A percentile compares a stretch with the other conserved stretches of the same genome.
Evolutionary conservation across 2,329 filamentous ascomycete species (phyloP).

Genomic region (Lasiodiplodia sp.): DNA sequence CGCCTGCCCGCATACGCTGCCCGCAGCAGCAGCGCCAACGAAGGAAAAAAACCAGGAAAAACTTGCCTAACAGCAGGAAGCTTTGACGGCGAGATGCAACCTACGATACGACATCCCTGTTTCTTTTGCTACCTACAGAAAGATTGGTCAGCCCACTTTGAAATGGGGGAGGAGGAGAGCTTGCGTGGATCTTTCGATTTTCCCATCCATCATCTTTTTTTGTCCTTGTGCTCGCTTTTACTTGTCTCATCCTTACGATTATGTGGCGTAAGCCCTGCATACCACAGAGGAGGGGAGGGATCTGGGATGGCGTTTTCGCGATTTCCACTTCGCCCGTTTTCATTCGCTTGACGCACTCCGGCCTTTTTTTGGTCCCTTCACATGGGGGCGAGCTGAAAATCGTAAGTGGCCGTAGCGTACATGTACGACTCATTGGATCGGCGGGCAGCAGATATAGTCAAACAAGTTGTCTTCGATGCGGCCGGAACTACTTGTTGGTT

Average conservation of each 20-base stretch:
- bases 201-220: background rate
- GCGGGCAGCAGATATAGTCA: too few relatives aligned
- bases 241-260: background rate
- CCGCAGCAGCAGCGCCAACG: background rate
- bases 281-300: background rate
- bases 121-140: background rate
- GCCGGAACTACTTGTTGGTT: too few relatives aligned
- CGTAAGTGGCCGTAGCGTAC: too few relatives aligned
- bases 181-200: background rate
- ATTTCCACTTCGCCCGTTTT: too few relatives aligned
- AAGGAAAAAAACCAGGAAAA: conserved; percentile 11
- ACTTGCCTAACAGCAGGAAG: background rate
- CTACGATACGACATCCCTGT: conserved; percentile 7
- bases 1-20: too few relatives aligned
- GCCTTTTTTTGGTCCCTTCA: too few relatives aligned
- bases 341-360: too few relatives aligned
- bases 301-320: background rate
- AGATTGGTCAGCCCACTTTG: background rate
- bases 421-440: too few relatives aligned
- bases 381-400: too few relatives aligned
- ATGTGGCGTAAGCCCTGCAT: conserved; percentile 23
- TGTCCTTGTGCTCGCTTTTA: background rate
- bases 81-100: background rate
- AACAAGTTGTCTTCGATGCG: too few relatives aligned
- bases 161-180: background rate